Base-by-base conservation (phyloP, 805 yeast genomes). In the Saturnispora sanitii region DNA sequence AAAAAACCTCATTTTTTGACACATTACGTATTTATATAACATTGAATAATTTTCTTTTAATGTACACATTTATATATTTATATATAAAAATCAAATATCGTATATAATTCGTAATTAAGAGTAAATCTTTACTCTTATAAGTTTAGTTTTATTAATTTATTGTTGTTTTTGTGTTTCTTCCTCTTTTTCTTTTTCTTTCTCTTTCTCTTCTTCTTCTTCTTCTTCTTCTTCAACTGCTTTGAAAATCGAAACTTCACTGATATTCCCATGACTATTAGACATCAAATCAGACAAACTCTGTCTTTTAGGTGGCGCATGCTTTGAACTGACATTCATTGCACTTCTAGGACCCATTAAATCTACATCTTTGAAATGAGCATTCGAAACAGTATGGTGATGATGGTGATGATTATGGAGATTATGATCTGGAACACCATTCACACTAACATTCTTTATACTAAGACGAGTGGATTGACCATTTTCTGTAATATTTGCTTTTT, bases 321-420 rank as follows among this genome's bases (percentile, higher is more conserved):
- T n/a, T n/a, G n/a, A n/a, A n/a, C n/a, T n/a, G n/a, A n/a, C n/a
- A 12, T 27, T 7, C 16, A 27, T 27, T 7, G 30, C 8, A 11
- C 7, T 7, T 27, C 30, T 27, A 6, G 58, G 54, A 37, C 57
- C 62, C 11, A 50, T 46, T 33, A 48, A 50, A 3, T 33, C 43
- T 12, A 41, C 46, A 21, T 30, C 33, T 6, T 35, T 25, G 4
- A 34, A 34, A 27, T 47, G 46, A 27, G 47, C 28, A 18, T 30
- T 32, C 12, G 27, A 17, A 33, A 4, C 13, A 13, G n/a, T 13
- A 13, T 4, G 17, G 11, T 33, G 33, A 20, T 27, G 37, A 26
- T 28, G 35, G 20, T 32, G 35, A 28, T 39, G 42, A 12, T 34
- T 26, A 27, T 39, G 42, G 6, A 7, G 16, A n/a, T 21, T 16